phyloP scores from a whole-genome alignment of 139 green algal genomes.

The Chlamydomonas asymmetrica region DNA sequence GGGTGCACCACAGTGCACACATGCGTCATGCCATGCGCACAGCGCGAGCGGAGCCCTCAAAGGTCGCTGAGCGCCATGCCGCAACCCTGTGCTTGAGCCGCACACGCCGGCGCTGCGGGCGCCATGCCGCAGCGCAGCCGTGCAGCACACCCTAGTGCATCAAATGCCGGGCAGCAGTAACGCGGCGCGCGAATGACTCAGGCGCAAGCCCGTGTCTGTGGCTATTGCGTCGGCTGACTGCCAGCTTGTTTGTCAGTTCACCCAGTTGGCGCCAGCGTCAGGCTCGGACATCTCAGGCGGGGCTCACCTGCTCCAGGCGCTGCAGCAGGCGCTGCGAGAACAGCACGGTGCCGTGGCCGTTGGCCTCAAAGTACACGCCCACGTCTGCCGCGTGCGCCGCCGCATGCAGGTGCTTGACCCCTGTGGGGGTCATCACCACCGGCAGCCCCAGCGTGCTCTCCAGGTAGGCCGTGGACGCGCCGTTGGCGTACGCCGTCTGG shows the following conservation, averaged over 20 bases:
- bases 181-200: no score
- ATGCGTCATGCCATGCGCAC: no score
- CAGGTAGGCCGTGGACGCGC: slow-evolving; percentile 80
- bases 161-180: not conserved
- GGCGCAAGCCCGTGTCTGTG: no score
- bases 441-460: slow-evolving; percentile 44
- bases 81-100: no score
- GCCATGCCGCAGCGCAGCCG: no score
- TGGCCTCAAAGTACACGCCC: slow-evolving; percentile 98
- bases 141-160: not conserved
- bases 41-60: no score
- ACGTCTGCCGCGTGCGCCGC: slow-evolving; percentile 78
- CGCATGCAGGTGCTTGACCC: slow-evolving; percentile 94
- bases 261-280: not conserved
- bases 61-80: no score
- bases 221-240: no score
- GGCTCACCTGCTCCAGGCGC: slow-evolving; percentile 50
- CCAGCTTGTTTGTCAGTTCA: no score
- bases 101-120: no score
- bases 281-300: no score
- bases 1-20: no score
- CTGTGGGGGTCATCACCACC: slow-evolving; percentile 58
- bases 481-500: slow-evolving; percentile 99
- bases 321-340: slow-evolving; percentile 69
- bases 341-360: slow-evolving; percentile 95